Percentiles rank a stretch among this genome's conserved stretches.
These are phyloP conservation scores for Porphyrellus cyaneotinctus DNA, from an alignment of 768 basidiomycete species.

Conservation along the genomic window DNA sequence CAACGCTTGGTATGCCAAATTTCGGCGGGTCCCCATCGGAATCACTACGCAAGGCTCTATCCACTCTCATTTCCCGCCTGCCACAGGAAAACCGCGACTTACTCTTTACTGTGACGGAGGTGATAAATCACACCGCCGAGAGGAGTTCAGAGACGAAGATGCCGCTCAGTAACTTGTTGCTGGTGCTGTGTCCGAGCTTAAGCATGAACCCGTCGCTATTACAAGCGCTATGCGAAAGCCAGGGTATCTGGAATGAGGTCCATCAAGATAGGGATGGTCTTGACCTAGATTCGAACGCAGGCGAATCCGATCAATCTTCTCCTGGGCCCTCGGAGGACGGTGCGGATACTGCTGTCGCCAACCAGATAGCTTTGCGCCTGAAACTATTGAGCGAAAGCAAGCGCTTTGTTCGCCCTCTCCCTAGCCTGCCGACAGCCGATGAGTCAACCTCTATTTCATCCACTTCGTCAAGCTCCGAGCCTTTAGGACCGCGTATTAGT, in stretches of 20 bases:
- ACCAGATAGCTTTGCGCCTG: not conserved
- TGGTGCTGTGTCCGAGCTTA: constrained; percentile 86
- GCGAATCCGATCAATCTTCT: not conserved
- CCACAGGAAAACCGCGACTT: constrained; percentile 82
- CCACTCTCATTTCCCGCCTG: constrained; percentile 59
- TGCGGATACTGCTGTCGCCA: not conserved
- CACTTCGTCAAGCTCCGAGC: constrained; percentile 5
- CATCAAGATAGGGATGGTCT: constrained; percentile 4
- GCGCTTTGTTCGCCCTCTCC: constrained; percentile 23
- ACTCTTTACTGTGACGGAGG: constrained; percentile 73
- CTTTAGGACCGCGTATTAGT: not conserved
- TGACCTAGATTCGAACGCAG: constrained; percentile 2
- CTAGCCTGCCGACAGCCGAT: constrained; percentile 19
- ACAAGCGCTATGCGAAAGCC: constrained; percentile 67
- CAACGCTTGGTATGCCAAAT: constrained; percentile 71
- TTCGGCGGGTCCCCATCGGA: constrained; percentile 60
- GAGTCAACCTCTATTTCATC: not conserved
- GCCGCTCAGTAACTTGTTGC: constrained; percentile 83
- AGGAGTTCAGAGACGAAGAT: constrained; percentile 78
- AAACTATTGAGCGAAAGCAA: constrained; percentile 11
- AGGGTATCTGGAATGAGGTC: constrained; percentile 55
- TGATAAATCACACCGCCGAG: constrained; percentile 72
- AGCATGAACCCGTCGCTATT: constrained; percentile 73
- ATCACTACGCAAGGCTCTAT: constrained; percentile 52
- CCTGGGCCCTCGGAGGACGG: not conserved